Evolutionary conservation across 345 rosid species (phyloP).

Genomic region (Leavenworthia alabamica): DNA sequence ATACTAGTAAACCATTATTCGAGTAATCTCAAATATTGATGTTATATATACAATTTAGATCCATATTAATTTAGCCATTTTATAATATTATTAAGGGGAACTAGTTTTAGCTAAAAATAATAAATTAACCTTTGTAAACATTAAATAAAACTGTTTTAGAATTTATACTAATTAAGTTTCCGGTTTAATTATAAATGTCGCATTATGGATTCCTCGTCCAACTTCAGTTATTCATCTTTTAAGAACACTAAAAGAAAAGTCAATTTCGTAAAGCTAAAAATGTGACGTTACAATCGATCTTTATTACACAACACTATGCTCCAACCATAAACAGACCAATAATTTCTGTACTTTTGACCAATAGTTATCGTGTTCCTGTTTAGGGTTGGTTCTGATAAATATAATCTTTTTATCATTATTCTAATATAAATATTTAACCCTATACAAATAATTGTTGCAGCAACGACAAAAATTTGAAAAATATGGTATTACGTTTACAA

Average conservation of each 20-base stretch:
- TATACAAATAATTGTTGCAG: neutral
- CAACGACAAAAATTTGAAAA: no score
- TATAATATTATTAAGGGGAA: neutral
- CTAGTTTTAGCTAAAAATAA: neutral
- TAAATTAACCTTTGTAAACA: neutral
- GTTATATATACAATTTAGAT: neutral
- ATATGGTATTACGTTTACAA: neutral
- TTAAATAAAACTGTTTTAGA: neutral
- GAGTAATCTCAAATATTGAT: neutral
- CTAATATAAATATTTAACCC: neutral
- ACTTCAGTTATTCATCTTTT: neutral
- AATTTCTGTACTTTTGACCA: conserved; percentile 7
- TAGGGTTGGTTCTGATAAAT: neutral
- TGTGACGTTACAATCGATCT: conserved; percentile 5
- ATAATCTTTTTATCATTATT: neutral
- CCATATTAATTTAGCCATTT: neutral
- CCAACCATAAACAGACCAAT: conserved; percentile 16
- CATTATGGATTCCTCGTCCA: neutral
- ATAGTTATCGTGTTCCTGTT: neutral
- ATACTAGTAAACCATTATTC: no score
- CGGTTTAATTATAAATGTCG: no score
- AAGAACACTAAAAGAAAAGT: neutral
- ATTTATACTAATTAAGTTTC: neutral
- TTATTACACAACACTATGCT: conserved; percentile 19
- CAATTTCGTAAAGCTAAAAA: conserved; percentile 15